These are phyloP conservation scores for Articulospora tetracladia DNA, from an alignment of 495 filamentous ascomycete genomes.

Conservation along the genomic window DNA sequence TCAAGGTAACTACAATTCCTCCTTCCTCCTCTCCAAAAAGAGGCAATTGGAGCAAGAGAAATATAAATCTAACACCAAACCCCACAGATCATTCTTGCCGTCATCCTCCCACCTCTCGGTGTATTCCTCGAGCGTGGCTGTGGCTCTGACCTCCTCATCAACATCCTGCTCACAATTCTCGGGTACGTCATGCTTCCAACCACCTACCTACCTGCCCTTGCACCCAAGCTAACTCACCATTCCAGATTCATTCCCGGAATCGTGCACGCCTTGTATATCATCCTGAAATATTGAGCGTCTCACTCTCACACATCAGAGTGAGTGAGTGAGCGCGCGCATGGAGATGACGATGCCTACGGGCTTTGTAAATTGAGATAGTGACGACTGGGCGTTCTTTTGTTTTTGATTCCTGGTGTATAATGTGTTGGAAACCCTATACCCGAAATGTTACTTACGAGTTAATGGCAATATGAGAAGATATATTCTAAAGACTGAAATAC, in stretches of 20 bases:
- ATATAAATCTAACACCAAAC: constrained; percentile 37
- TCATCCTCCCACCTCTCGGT: constrained; percentile 83
- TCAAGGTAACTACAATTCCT: background rate
- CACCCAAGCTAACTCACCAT: background rate
- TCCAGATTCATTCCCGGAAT: constrained; percentile 49
- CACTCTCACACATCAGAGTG: background rate
- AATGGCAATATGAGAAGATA: background rate
- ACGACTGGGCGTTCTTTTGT: background rate
- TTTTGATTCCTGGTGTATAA: too few relatives aligned
- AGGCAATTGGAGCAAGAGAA: too few relatives aligned
- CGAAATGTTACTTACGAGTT: background rate
- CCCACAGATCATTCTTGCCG: constrained; percentile 88
- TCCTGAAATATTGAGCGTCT: constrained; percentile 42
- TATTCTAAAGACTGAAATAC: too few relatives aligned
- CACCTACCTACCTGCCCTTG: background rate
- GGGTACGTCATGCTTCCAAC: constrained; percentile 53
- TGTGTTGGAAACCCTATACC: background rate
- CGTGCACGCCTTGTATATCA: constrained; percentile 61
- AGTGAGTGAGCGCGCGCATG: background rate
- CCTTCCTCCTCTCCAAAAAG: too few relatives aligned
- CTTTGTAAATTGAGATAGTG: background rate
- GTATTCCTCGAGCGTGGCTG: constrained; percentile 90
- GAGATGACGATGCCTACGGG: background rate
- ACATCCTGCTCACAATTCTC: constrained; percentile 81
- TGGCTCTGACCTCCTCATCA: constrained; percentile 78